Base-by-base conservation (phyloP, 371 early-diverging fungal species). In the Apophysomyces sp. region DNA sequence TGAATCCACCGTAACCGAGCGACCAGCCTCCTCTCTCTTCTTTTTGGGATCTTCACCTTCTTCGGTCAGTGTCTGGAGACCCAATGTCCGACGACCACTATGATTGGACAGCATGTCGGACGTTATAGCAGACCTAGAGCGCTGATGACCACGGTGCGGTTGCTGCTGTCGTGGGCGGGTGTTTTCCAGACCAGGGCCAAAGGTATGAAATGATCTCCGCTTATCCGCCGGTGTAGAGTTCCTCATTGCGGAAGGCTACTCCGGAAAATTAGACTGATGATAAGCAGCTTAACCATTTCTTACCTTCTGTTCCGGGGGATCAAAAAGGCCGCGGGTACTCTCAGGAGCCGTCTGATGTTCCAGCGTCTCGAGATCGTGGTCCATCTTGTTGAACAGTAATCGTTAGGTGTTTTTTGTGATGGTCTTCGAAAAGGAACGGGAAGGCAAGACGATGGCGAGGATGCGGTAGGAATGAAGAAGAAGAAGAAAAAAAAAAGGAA, bases 281-380 rank as follows among this genome's bases (percentile, higher is more conserved):
- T 6, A 57, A 36, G 16, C 7, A n/a, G 12, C 4, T 18, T 7
- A 36, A 36, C 18, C 13, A 24, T 24, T 36, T 39, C 58, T 62
- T 74, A 69, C 69, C 51, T 60, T 66, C 26, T 64, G 68, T 55
- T 64, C 70, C 28, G 71, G 75, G 30, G 71, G 44, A 72, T 81
- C 82, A 66, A 81, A 81, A 44, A 81, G 66, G 44, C 81, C 81
- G 49, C 81, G 69, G 36, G 81, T 81, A 56, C 78, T 78, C 64
- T 81, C 81, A 16, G 81, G 81, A 32, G 81, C 81, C 16, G 81
- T 78, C 69, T 81, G 78, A n/a, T 81, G 78, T 57, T 78, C 76
- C 66, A 75, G 37, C 21, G 74, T 68, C 57, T 77, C 78, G 66
- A 72, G 69, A 54, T 66, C 59, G 58, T 66, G 54, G 57, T 69